Evolutionary conservation across 1,284 basidiomycete genomes (phyloP).

Genomic region (Gomphus bonarii): DNA sequence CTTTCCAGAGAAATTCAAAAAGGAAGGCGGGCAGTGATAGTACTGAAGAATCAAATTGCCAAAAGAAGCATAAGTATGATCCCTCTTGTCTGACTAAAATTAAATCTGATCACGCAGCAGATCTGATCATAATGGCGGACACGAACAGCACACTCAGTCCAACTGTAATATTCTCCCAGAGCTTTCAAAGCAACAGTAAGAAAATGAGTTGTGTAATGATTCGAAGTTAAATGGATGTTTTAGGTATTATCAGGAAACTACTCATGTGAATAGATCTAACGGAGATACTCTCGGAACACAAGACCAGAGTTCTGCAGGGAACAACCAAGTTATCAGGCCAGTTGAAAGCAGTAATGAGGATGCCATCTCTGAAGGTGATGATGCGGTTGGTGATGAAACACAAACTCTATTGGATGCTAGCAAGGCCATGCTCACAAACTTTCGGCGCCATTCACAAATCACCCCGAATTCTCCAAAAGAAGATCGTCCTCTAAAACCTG

Average conservation of each 20-base stretch:
- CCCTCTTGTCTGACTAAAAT: neutral
- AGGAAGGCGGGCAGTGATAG: constrained; percentile 27
- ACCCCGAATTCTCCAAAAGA: neutral
- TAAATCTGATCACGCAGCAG: neutral
- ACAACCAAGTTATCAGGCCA: too few species aligned
- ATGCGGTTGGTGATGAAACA: constrained; percentile 6
- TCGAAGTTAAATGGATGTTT: neutral
- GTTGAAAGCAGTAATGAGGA: neutral
- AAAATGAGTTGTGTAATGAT: neutral
- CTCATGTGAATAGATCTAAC: neutral
- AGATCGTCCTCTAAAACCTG: neutral
- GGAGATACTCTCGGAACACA: neutral
- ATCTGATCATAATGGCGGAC: neutral
- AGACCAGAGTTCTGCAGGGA: neutral
- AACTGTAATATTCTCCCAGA: neutral
- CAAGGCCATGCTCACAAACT: neutral
- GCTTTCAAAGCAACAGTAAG: neutral
- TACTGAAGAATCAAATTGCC: neutral
- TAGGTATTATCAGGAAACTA: neutral
- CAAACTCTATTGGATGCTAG: constrained; percentile 7
- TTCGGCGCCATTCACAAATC: neutral
- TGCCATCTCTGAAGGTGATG: neutral
- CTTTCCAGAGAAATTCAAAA: constrained; percentile 57
- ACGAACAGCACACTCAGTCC: neutral
- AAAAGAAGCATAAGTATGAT: neutral